These are phyloP conservation scores for Nephelium lappaceum DNA, from an alignment of 345 rosid genomes.

Conservation along the genomic window DNA sequence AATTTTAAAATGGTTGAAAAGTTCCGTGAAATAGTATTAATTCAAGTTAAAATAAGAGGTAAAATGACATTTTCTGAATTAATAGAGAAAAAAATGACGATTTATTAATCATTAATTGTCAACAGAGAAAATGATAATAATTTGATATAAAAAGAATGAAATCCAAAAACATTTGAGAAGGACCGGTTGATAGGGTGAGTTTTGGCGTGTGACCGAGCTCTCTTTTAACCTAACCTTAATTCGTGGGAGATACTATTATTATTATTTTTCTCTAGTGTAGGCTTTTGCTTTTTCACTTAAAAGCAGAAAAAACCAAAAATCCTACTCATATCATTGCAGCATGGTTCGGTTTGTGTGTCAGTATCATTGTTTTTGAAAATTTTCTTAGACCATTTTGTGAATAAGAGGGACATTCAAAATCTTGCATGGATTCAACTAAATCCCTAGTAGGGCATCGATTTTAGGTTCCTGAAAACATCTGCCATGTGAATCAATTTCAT, in stretches of 20 bases:
- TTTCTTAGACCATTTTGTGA: neutral
- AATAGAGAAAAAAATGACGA: no score
- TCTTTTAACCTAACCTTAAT: constrained; percentile 6
- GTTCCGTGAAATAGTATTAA: no score
- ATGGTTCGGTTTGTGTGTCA: constrained; percentile 3
- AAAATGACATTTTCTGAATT: no score
- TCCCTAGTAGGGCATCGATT: neutral
- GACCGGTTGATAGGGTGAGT: no score
- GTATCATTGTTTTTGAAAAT: neutral
- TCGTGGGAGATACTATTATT: neutral
- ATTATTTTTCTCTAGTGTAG: neutral
- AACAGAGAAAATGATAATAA: no score
- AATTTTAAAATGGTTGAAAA: no score
- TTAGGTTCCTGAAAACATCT: neutral
- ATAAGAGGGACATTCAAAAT: neutral
- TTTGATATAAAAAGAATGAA: no score
- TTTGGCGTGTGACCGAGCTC: neutral
- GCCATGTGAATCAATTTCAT: neutral
- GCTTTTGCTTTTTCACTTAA: constrained; percentile 8
- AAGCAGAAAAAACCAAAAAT: constrained; percentile 9
- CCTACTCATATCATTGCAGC: neutral
- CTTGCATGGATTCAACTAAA: neutral
- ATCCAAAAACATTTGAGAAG: no score
- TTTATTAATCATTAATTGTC: no score
- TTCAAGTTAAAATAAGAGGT: no score